Evolutionary conservation across 257 asterid species (phyloP).

Genomic region (Solanum tarijense): DNA sequence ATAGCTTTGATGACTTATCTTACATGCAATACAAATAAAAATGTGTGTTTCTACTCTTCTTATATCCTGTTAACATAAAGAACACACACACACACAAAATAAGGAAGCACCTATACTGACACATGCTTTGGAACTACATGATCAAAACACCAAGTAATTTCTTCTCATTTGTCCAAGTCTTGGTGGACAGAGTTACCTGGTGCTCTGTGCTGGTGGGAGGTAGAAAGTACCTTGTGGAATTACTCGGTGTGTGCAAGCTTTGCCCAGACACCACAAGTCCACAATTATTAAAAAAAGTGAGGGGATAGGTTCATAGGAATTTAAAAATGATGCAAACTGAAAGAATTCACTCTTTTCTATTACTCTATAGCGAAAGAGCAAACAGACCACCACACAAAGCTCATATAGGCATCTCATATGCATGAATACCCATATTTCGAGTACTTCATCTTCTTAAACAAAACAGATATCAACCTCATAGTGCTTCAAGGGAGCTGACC

Average conservation of each 20-base stretch:
- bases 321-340: not conserved
- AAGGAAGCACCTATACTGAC: not conserved
- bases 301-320: not conserved
- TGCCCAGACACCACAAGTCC: not conserved
- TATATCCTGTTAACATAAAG: not conserved
- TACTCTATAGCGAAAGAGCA: not conserved
- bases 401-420: not conserved
- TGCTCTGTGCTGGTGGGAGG: not conserved
- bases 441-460: not conserved
- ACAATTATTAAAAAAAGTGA: not conserved
- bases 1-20: not conserved
- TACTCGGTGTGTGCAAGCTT: not conserved
- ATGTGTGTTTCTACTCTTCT: not conserved
- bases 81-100: not conserved
- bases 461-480: not conserved
- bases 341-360: not conserved
- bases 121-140: not conserved
- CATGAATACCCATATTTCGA: not conserved
- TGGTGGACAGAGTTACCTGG: not conserved
- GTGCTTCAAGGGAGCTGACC: constrained; percentile 21
- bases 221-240: not conserved
- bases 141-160: not conserved
- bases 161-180: not conserved
- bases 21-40: not conserved
- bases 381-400: not conserved